Conservation (phyloP, 2,329 filamentous ascomycete genomes). For the Ophiostoma populinum region DNA sequence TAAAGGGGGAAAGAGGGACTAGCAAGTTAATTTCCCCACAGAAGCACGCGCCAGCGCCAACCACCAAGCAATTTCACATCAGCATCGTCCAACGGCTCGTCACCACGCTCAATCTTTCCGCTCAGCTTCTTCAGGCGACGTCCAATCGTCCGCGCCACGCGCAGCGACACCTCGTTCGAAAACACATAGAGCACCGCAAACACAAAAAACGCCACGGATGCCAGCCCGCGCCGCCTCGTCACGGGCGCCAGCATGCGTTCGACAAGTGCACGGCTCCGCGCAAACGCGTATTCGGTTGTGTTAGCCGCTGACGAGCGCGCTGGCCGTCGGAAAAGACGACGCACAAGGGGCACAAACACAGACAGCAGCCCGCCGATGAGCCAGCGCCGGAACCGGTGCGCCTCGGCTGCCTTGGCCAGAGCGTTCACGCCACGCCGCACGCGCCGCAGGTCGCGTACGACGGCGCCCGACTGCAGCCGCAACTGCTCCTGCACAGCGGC, state of each 20-base stretch:
- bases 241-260: conserved; percentile 29
- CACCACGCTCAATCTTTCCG: conserved; percentile 29
- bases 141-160: conserved; percentile 33
- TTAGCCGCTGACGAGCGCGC: conserved; percentile 23
- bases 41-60: conserved; percentile 38
- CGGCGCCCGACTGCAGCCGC: conserved; percentile 23
- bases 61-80: conserved; percentile 33
- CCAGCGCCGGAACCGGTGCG: conserved; percentile 34
- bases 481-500: conserved; percentile 26
- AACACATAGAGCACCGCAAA: conserved; percentile 41
- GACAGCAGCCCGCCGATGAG: conserved; percentile 34
- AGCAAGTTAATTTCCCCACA: conserved; percentile 21
- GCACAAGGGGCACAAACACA: conserved; percentile 33
- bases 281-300: conserved; percentile 41
- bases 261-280: conserved; percentile 30
- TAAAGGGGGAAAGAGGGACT: background rate
- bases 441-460: conserved; percentile 26
- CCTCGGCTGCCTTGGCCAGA: conserved; percentile 27
- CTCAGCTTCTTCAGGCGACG: conserved; percentile 31
- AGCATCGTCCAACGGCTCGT: conserved; percentile 26
- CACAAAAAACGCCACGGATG: conserved; percentile 34
- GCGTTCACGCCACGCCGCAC: conserved; percentile 27
- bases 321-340: conserved; percentile 29
- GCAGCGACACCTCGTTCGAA: conserved; percentile 37
- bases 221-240: conserved; percentile 26